A percentile compares a stretch with the other conserved stretches of the same genome.
phyloP scores from a whole-genome alignment of 108 stramenopile species.

The Skeletonema costatum region DNA sequence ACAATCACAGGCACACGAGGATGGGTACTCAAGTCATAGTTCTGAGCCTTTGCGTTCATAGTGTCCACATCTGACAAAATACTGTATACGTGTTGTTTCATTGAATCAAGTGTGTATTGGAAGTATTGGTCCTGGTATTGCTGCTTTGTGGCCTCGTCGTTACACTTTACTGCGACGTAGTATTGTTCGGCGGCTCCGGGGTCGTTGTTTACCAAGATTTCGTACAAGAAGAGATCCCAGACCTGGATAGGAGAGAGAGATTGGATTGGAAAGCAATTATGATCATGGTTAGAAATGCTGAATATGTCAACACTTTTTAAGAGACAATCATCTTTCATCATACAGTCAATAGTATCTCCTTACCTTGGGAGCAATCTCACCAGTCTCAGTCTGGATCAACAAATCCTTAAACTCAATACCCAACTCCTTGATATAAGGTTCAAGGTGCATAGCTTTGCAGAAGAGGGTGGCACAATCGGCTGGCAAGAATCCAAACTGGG shows the following conservation, averaged over 20 bases:
- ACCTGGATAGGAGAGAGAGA: conserved; percentile 1
- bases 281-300: not conserved
- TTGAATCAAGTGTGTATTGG: conserved; percentile 27
- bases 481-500: conserved; percentile 41
- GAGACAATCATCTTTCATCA: not conserved
- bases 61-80: conserved; percentile 26
- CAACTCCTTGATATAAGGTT: conserved; percentile 23
- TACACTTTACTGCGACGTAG: conserved; percentile 18
- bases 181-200: conserved; percentile 22
- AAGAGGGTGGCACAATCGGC: conserved; percentile 24
- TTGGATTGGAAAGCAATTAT: not conserved
- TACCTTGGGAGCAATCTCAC: not conserved
- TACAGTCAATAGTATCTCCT: not conserved
- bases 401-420: not conserved
- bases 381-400: not conserved
- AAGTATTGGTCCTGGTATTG: conserved; percentile 40
- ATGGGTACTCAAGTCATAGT: conserved; percentile 36
- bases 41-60: conserved; percentile 19
- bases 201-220: conserved; percentile 31
- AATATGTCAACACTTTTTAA: conserved; percentile 24
- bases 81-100: conserved; percentile 36
- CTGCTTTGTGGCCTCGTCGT: conserved; percentile 35
- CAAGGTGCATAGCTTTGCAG: conserved; percentile 41
- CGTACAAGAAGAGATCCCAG: conserved; percentile 44
- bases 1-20: conserved; percentile 45